Conservation (phyloP, 1,139 yeast species). For the Nematodospora anomalae region DNA sequence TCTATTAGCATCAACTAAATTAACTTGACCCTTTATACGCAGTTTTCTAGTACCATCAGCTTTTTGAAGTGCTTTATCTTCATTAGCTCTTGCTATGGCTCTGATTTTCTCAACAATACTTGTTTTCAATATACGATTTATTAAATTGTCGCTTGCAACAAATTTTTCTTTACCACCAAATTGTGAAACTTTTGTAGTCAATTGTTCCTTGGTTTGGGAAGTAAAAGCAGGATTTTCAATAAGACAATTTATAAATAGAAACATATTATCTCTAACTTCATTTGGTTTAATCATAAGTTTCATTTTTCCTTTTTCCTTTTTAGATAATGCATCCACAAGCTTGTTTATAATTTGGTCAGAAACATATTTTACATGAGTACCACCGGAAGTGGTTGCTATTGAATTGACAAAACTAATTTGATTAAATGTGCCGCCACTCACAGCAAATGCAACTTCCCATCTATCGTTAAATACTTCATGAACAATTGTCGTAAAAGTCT, state of each 20-base stretch:
- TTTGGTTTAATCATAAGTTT: conserved; percentile 77
- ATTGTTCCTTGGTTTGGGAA: conserved; percentile 94
- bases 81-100: conserved; percentile 83
- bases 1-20: conserved; percentile 92
- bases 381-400: conserved; percentile 96
- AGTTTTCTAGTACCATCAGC: conserved; percentile 87
- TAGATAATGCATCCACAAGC: conserved; percentile 57
- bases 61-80: conserved; percentile 82
- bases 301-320: conserved; percentile 75
- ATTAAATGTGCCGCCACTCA: conserved; percentile 83
- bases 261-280: conserved; percentile 89
- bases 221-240: conserved; percentile 97
- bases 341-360: conserved; percentile 82
- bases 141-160: conserved; percentile 70
- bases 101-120: conserved; percentile 80
- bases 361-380: conserved; percentile 88
- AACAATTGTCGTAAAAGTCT: conserved; percentile 56
- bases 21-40: conserved; percentile 86
- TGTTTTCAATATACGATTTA: conserved; percentile 69
- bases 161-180: conserved; percentile 83
- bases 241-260: conserved; percentile 85
- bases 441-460: conserved; percentile 97
- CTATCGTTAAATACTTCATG: conserved; percentile 71
- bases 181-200: conserved; percentile 84
- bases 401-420: conserved; percentile 97